Evolutionary conservation across 345 rosid genomes (phyloP), one percentile per base, ranked within the genome.

Genomic region (Hirschfeldia incana): DNA sequence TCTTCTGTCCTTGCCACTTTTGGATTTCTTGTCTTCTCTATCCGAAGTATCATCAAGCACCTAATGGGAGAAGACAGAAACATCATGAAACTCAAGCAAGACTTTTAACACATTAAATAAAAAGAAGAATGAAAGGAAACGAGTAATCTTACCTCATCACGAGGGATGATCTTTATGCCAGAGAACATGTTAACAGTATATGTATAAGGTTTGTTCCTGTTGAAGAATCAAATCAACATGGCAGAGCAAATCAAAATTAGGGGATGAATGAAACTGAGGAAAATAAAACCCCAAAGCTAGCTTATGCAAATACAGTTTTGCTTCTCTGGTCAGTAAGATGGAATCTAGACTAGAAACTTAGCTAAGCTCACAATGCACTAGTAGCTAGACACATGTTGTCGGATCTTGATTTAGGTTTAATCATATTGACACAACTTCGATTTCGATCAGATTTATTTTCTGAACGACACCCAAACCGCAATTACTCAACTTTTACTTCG

Each of bases 101-200:
- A 5, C 9, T 0, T 26, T 26, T 42, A 60, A 55, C 34, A 61
- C 32, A 29, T 0, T 55, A 1, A 34, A 60, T 34, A 46, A 9
- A 46, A 1, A 58, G 5, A 37, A 1, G 42, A 1, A 30, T 57
- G 6, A 28, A 5, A 71, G 36, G 9, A 29, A 60, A 36, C n/a
- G 11, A 70, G 53, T 39, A 42, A 84, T 77, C 74, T 80, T 70
- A 71, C 87, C 77, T 88, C 78, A 72, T 90, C 90, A 8, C 93
- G 93, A 26, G 98, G 91, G 59, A 93, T 84, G 70, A 93, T 83
- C 80, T 88, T 93, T 65, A 91, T 79, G 9, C 95, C 95, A 10
- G 92, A 75, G 44, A 93, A 88, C 98, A 93, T 93, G 3, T 69
- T 63, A 49, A 58, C 6, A 44, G 39, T 70, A 12, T 65, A 34